phyloP scores from a whole-genome alignment of 2,329 filamentous ascomycete species.

The Monilinia polystroma region DNA sequence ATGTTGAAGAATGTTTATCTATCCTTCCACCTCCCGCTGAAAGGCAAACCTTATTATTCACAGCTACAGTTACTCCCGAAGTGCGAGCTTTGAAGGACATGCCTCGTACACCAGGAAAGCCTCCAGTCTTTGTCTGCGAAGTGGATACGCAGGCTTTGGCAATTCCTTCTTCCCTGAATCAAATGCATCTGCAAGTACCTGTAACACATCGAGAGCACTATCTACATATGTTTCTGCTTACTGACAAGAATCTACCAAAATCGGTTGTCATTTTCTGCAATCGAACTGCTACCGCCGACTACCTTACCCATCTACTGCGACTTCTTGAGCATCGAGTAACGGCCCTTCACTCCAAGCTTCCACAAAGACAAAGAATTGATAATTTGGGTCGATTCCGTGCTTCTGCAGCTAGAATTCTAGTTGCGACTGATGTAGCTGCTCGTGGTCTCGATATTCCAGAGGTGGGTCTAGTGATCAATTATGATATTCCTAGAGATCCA shows the following conservation, averaged over 20 bases:
- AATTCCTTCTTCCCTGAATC: slow-evolving; percentile 75
- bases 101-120: slow-evolving; percentile 65
- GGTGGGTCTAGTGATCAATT: slow-evolving; percentile 88
- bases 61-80: slow-evolving; percentile 90
- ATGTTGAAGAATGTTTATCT: slow-evolving; percentile 50
- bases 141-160: slow-evolving; percentile 73
- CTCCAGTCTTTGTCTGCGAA: slow-evolving; percentile 85
- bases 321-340: slow-evolving; percentile 88
- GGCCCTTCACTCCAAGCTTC: slow-evolving; percentile 81
- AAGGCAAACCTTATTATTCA: slow-evolving; percentile 94
- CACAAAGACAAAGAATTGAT: slow-evolving; percentile 78
- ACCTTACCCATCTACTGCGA: slow-evolving; percentile 84
- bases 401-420: slow-evolving; percentile 80
- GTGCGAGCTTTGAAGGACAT: slow-evolving; percentile 82
- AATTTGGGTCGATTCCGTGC: slow-evolving; percentile 93
- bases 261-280: slow-evolving; percentile 94
- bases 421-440: slow-evolving; percentile 93
- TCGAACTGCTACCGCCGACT: slow-evolving; percentile 81
- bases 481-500: slow-evolving; percentile 91
- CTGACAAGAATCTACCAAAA: slow-evolving; percentile 70
- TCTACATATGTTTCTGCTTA: slow-evolving; percentile 83
- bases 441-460: slow-evolving; percentile 94
- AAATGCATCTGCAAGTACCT: slow-evolving; percentile 84
- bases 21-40: slow-evolving; percentile 73
- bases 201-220: slow-evolving; percentile 95